Evolutionary conservation across 208 protist genomes (phyloP).

Genomic region (Histomonas meleagridis): DNA sequence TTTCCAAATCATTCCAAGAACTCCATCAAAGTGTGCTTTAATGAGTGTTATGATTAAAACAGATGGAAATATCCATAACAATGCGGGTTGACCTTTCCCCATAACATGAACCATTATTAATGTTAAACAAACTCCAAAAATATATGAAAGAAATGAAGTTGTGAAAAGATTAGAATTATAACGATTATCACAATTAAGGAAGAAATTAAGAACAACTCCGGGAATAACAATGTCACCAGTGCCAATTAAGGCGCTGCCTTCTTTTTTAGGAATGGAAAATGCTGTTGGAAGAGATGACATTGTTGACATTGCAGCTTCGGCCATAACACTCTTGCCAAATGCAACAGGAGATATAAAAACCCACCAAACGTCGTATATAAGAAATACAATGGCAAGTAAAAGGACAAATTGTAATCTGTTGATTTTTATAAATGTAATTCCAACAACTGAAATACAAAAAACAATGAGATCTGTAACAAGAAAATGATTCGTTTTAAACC

Average conservation of each 20-base stretch:
- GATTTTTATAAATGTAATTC: background rate
- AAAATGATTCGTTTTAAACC: background rate
- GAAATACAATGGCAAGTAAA: background rate
- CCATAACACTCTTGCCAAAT: constrained; percentile 1
- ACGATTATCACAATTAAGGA: background rate
- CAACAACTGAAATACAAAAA: background rate
- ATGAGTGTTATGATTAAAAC: background rate
- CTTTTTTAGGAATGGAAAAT: background rate
- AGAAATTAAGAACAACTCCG: background rate
- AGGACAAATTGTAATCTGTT: background rate
- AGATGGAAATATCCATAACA: background rate
- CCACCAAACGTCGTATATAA: background rate
- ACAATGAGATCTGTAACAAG: background rate
- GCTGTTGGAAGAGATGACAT: background rate
- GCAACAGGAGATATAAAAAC: background rate
- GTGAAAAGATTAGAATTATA: background rate
- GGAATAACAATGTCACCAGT: background rate
- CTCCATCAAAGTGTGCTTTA: background rate
- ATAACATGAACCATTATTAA: background rate
- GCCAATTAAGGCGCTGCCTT: background rate
- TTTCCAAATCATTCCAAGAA: background rate
- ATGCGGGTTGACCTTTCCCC: background rate
- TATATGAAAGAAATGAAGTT: background rate
- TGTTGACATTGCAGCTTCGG: background rate
- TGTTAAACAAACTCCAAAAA: background rate